Evolutionary conservation across 306 rosid species (phyloP), one percentile per base, ranked within the genome.

Genomic region (Glycine latifolia): DNA sequence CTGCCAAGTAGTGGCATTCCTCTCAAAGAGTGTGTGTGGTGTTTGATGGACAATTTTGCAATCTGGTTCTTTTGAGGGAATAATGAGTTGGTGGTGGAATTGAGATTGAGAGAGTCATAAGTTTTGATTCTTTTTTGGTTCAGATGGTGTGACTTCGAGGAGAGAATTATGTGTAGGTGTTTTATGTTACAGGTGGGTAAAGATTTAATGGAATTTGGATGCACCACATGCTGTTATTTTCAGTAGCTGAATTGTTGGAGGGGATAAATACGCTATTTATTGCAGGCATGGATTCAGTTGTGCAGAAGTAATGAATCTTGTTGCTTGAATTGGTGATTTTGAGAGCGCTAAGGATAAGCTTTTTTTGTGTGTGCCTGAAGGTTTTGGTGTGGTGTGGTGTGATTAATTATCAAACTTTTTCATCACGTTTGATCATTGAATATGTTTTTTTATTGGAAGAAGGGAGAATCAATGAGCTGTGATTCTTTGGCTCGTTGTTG

Each of bases 241-340:
- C 60, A 54, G 39, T 86, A 75, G 79, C 67, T 83, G 80, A 81
- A 82, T 60, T 77, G 76, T 73, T 84, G 87, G 79, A 82, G 88
- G 48, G 50, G 80, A 60, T 53, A 71, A 87, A 68, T 78, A 74
- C 76, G 31, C 61, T 72, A 59, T 56, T 53, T 76, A 9, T 60
- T 41, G 74, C 83, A 67, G 77, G 13, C 85, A 76, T 83, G 83
- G 78, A 71, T 85, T 87, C 85, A 62, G 80, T 52, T 75, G 79
- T 49, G 26, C 48, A 75, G 10, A 81, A 76, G 81, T 76, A 73
- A 11, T 77, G 60, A 81, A 47, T 82, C 67, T 33, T 82, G 79
- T 20, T 81, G 75, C 75, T 85, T 79, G 81, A 82, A 58, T 82
- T 75, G 60, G 82, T 73, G 85, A 75, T 71, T 80, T 86, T 78